Evolutionary conservation across 345 rosid genomes (phyloP).

Genomic region (Leavenworthia alabamica): DNA sequence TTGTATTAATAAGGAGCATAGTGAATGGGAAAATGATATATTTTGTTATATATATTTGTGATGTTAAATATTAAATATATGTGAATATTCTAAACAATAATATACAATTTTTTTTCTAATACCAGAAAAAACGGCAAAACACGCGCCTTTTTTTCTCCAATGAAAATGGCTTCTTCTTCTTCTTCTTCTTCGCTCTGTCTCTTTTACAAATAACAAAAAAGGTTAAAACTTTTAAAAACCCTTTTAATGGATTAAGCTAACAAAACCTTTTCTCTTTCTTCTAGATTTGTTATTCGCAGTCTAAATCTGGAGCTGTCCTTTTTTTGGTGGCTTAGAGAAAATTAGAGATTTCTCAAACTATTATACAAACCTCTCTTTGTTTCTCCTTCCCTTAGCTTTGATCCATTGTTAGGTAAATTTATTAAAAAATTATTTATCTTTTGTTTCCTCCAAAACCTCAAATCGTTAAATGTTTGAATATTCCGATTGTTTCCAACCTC

Average conservation of each 20-base stretch:
- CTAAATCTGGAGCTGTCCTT: constrained; percentile 20
- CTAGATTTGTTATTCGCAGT: constrained; percentile 17
- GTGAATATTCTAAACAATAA: no score
- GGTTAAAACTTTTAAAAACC: constrained; percentile 14
- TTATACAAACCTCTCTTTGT: constrained; percentile 26
- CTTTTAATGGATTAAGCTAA: constrained; percentile 31
- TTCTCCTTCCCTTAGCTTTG: constrained; percentile 20
- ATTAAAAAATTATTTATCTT: background rate
- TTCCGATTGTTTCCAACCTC: constrained; percentile 23
- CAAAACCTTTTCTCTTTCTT: constrained; percentile 18
- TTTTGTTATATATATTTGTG: no score
- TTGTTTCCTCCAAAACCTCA: background rate
- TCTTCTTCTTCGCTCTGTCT: background rate
- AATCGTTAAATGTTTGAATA: constrained; percentile 13
- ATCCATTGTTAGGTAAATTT: constrained; percentile 26
- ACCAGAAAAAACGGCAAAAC: constrained; percentile 19
- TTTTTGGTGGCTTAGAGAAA: background rate
- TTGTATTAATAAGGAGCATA: no score
- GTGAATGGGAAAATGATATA: no score
- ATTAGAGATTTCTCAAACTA: background rate
- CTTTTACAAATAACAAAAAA: constrained; percentile 3
- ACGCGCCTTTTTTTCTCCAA: constrained; percentile 18
- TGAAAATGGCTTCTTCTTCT: constrained; percentile 12
- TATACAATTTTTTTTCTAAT: background rate
- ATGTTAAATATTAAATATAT: no score